Conservation (phyloP, 106 monocot genomes). For the Dendrobium huoshanense region DNA sequence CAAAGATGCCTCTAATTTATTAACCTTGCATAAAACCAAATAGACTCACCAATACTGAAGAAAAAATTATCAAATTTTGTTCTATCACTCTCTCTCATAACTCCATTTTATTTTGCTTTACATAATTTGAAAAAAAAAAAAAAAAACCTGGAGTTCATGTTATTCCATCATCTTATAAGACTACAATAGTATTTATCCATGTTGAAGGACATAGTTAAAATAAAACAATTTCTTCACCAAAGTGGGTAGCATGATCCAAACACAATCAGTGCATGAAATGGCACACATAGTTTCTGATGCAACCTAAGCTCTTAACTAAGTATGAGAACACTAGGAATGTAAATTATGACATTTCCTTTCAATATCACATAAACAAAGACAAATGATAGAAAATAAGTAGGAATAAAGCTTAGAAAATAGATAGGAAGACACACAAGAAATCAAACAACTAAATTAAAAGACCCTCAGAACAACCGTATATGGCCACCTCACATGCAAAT, state of each 20-base stretch:
- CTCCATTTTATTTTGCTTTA: background rate
- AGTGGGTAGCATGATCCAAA: background rate
- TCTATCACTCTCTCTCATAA: background rate
- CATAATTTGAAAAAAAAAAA: background rate
- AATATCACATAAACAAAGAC: no score
- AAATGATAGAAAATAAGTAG: no score
- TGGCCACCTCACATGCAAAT: no score
- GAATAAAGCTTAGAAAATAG: no score
- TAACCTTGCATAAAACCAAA: background rate
- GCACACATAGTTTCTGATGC: background rate
- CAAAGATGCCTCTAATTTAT: background rate
- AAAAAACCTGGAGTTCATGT: background rate
- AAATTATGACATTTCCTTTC: no score
- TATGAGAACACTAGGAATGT: no score
- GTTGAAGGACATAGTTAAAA: background rate
- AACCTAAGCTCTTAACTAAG: no score
- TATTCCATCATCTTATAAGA: background rate
- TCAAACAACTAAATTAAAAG: no score
- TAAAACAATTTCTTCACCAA: background rate
- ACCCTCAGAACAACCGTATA: no score
- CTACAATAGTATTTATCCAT: background rate
- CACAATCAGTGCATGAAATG: background rate
- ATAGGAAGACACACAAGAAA: no score
- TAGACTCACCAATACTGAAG: background rate
- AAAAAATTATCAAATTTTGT: background rate